These are phyloP conservation scores for Pseudogymnoascus sp. DNA, from an alignment of 2,329 filamentous ascomycete species.

Conservation along the genomic window DNA sequence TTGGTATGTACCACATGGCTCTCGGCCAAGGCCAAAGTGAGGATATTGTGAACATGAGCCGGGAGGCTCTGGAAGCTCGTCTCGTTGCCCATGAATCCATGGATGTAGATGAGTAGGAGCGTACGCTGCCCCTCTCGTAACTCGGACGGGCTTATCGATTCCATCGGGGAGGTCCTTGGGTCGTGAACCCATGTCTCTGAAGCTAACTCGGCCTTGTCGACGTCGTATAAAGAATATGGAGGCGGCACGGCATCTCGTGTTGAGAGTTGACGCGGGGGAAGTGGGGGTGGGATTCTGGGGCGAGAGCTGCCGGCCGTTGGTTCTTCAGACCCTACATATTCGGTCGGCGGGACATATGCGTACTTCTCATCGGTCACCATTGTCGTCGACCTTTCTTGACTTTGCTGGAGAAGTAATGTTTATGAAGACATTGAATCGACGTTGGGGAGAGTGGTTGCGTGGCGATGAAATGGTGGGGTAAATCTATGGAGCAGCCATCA, in stretches of 20 bases:
- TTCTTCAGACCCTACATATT: not conserved
- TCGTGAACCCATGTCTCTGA: slow-evolving; percentile 15
- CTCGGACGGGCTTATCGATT: slow-evolving; percentile 26
- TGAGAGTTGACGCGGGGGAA: slow-evolving; percentile 21
- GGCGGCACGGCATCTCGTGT: slow-evolving; percentile 19
- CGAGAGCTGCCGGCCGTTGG: not conserved
- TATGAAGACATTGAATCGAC: not conserved
- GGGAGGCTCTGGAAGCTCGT: slow-evolving; percentile 83
- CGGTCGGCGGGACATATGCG: not conserved
- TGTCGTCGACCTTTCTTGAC: not conserved
- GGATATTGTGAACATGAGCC: slow-evolving; percentile 70
- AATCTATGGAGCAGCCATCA: not conserved
- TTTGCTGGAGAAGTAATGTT: not conserved
- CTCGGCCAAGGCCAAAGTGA: slow-evolving; percentile 57
- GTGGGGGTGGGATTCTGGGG: slow-evolving; percentile 18
- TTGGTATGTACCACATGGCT: slow-evolving; percentile 81
- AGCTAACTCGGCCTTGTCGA: slow-evolving; percentile 15
- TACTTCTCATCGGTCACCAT: not conserved
- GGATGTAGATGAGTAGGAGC: slow-evolving; percentile 73
- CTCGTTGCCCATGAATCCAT: slow-evolving; percentile 85
- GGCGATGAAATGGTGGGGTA: not conserved
- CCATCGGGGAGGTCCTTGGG: slow-evolving; percentile 27
- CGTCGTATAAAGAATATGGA: slow-evolving; percentile 23
- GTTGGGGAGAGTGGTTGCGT: not conserved
- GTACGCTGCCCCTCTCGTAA: slow-evolving; percentile 34